Conservation (phyloP, 441 rosid species). For the Brassica hybrid region DNA sequence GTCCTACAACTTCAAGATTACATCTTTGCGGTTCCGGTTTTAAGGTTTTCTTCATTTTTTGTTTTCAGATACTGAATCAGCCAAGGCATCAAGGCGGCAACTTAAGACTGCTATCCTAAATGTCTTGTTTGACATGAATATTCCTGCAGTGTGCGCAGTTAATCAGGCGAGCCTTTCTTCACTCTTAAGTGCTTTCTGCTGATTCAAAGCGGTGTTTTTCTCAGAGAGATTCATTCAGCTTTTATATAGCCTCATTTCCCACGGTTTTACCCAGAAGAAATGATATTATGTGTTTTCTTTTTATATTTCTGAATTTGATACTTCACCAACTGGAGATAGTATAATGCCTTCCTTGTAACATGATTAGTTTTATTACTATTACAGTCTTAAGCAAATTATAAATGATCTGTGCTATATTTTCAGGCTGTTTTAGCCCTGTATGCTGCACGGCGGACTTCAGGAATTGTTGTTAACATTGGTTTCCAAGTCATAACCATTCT, state of each 20-base stretch:
- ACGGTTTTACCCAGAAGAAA: neutral
- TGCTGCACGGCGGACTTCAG: constrained; percentile 77
- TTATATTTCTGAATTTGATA: neutral
- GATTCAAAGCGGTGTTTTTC: constrained; percentile 4
- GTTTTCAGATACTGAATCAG: constrained; percentile 77
- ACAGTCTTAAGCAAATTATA: constrained; percentile 16
- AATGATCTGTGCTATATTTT: constrained; percentile 23
- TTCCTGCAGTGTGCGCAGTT: constrained; percentile 87
- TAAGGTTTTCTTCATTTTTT: constrained; percentile 5
- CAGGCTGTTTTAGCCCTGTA: constrained; percentile 88
- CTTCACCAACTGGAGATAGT: neutral
- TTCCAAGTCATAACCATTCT: constrained; percentile 87
- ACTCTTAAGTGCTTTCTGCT: constrained; percentile 2
- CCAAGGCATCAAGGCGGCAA: constrained; percentile 90
- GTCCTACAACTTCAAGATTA: constrained; percentile 20
- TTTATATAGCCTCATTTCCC: neutral
- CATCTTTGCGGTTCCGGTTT: constrained; percentile 15
- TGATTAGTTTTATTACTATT: constrained; percentile 11
- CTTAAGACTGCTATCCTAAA: constrained; percentile 77
- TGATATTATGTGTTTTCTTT: neutral
- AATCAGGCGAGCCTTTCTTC: constrained; percentile 62
- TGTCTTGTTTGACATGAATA: constrained; percentile 85
- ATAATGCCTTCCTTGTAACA: constrained; percentile 1
- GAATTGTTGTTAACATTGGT: constrained; percentile 88
- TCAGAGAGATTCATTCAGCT: neutral